Evolutionary conservation across 805 yeast species (phyloP), one percentile per base, ranked within the genome.

Genomic region (Ogataea pini): DNA sequence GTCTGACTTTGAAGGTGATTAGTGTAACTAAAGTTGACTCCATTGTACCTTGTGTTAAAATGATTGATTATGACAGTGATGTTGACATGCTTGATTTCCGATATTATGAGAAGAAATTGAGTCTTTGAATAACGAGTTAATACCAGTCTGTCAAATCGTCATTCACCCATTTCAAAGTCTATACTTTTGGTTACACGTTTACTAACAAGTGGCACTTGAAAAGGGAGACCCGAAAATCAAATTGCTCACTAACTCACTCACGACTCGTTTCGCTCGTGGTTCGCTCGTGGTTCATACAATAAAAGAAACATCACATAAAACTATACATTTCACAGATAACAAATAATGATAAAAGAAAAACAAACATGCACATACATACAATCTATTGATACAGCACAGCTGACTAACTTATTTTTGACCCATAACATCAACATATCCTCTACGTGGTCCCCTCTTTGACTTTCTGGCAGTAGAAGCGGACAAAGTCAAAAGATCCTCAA

Each of bases 401-500:
- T 32, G 20, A 32, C 10, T 32, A 16, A 16, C 31, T 39, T 19
- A 50, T 20, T 52, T 53, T 33, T 62, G 60, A 13, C 65, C 61
- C 85, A 84, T 79, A 7, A 84, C 85, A 63, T 85, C 86, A 39
- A 85, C 88, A 59, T 85, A 85, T 4, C 80, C 73, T 54, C 72
- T 67, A 44, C 78, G 69, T n/a, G 77, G 76, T 8, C 84, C 84
- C 59, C 85, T 73, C 44, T 76, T 77, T 9, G 71, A 63, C 51
- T 71, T 74, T 58, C 75, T 39, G 4, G 32, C 33, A 4, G 42
- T 75, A 54, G 72, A 67, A 45, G 73, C 71, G 2, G 72, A 56
- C 52, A 63, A 53, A 13, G 56, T 54, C 46, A 62, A 37, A 32
- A 61, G 49, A 32, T 65, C 70, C 46, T 67, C 67, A 45, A 65